Evolutionary conservation across 2,329 filamentous ascomycete genomes (phyloP).

Genomic region (Penicillium sp.): DNA sequence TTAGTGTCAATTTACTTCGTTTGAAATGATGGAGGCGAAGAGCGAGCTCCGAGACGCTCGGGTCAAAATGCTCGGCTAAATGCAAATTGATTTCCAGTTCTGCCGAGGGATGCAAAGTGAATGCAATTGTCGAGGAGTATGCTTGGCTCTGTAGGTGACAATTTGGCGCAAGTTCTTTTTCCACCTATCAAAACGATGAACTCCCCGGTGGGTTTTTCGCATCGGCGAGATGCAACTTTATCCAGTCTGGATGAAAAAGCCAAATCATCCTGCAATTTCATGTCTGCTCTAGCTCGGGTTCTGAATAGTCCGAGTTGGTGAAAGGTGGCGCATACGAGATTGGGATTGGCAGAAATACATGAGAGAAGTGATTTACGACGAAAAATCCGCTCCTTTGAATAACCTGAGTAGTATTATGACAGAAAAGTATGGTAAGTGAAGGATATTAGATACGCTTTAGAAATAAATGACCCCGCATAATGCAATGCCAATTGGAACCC

Average conservation of each 20-base stretch:
- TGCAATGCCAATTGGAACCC: conserved; percentile 27
- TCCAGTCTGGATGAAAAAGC: background rate
- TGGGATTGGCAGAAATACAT: background rate
- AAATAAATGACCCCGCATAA: conserved; percentile 21
- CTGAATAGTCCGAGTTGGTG: too few relatives aligned
- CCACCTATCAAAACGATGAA: conserved; percentile 15
- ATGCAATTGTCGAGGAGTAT: background rate
- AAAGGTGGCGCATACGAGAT: background rate
- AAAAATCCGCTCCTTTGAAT: background rate
- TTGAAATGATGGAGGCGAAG: background rate
- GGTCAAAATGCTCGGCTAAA: background rate
- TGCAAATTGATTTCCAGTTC: background rate
- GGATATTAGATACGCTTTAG: conserved; percentile 20
- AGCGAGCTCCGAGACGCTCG: background rate
- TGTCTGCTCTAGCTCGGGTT: too few relatives aligned
- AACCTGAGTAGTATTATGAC: background rate
- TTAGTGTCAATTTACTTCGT: background rate
- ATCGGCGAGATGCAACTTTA: background rate
- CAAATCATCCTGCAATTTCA: background rate
- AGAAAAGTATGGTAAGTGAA: conserved; percentile 5
- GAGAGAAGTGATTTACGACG: background rate
- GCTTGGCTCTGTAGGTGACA: background rate
- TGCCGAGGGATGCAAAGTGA: background rate
- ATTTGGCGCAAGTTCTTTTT: conserved; percentile 11
- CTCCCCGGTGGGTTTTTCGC: background rate